Base-by-base conservation (phyloP, 805 yeast genomes). In the Starmerella bombi region DNA sequence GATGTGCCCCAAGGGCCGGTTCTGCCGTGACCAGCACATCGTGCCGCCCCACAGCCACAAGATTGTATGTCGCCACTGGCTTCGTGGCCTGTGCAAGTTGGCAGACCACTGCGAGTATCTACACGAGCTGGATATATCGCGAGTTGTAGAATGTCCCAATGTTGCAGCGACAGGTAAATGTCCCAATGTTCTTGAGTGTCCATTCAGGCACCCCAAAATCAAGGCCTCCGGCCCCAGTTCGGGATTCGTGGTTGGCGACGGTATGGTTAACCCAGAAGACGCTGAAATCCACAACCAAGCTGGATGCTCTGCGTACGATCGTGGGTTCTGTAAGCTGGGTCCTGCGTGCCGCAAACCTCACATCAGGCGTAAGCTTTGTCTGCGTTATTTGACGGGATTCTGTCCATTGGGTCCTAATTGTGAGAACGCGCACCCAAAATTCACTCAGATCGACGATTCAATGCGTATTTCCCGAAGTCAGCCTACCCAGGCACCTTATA, bases 61-160 rank as follows among this genome's bases (percentile, higher is more conserved):
- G 52, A 83, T 91, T 40, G 98, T 91, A 4, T 91, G 98, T 59
- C 88, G 91, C 67, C 96, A 91, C 65, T 91, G 98, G 99, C 72
- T 91, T 27, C 72, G 96, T 50, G 99, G 99, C 0, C 70, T 91
- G 27, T 91, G 99, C 62, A 91, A 91, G 63, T 88, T 88, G 66
- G 93, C 93, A 37, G 94, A 85, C 51, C 83, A 82, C 50, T 91
- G 99, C 61, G 99, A 91, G 64, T 91, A 83, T 54, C 63, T 91
- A 34, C 99, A 91, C 61, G 99, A 91, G 58, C 86, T 86, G 56
- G 88, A 91, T 56, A 63, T 91, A 52, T 69, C 93, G 45, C 84
- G 82, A 61, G 88, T 91, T 93, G 97, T 97, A 3, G 98, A 91
- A 59, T 91, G 99, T 59, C 72, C 84, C 19, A 82, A 83, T 59